These are phyloP conservation scores for Lantana camara DNA, from an alignment of 257 asterid species.

Conservation along the genomic window DNA sequence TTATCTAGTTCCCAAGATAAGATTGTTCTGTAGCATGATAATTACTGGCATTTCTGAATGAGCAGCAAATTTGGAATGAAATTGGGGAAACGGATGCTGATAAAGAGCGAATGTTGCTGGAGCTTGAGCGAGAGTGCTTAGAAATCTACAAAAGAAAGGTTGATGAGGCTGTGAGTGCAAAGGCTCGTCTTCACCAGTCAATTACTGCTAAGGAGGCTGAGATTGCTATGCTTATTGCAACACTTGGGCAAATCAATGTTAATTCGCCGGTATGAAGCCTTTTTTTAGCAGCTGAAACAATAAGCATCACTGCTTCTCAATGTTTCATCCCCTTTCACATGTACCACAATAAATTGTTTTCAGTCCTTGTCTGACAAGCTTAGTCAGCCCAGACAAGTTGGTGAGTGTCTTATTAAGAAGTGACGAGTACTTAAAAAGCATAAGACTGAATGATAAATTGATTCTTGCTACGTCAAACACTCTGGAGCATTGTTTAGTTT, in stretches of 20 bases:
- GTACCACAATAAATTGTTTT: too few species aligned
- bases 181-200: slow-evolving; percentile 79
- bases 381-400: too few species aligned
- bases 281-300: slow-evolving; percentile 4
- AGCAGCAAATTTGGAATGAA: slow-evolving; percentile 89
- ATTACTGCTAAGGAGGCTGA: slow-evolving; percentile 95
- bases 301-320: background rate
- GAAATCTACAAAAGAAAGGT: slow-evolving; percentile 81
- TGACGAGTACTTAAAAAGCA: too few species aligned
- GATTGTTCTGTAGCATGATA: slow-evolving; percentile 13
- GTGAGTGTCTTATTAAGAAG: too few species aligned
- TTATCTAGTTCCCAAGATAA: slow-evolving; percentile 13
- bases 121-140: slow-evolving; percentile 86
- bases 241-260: slow-evolving; percentile 70
- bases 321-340: too few species aligned
- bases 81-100: slow-evolving; percentile 89
- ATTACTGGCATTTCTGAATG: slow-evolving; percentile 17
- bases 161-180: slow-evolving; percentile 79
- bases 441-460: too few species aligned
- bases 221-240: slow-evolving; percentile 82
- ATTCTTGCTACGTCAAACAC: too few species aligned
- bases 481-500: too few species aligned
- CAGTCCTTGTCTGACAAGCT: too few species aligned
- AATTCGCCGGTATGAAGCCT: slow-evolving; percentile 57
- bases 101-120: slow-evolving; percentile 75